These are phyloP conservation scores for Hibiscus tridactylites DNA, from an alignment of 345 rosid species.

Conservation along the genomic window DNA sequence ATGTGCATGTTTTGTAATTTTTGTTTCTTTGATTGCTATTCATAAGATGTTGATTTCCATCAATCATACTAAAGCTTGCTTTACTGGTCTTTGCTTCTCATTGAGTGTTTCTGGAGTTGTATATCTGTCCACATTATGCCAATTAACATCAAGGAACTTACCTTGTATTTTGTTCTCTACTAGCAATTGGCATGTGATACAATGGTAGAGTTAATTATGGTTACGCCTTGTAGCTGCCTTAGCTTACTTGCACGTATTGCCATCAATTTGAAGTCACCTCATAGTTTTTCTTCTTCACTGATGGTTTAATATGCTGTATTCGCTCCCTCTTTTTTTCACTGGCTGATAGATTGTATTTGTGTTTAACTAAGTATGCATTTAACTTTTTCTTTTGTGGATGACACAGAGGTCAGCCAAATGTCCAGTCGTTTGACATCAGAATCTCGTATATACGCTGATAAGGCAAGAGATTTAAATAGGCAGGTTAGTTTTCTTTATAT, in stretches of 20 bases:
- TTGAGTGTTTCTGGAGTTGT: background rate
- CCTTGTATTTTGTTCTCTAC: background rate
- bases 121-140: background rate
- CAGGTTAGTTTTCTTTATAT: constrained; percentile 46
- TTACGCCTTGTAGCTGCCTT: background rate
- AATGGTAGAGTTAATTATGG: background rate
- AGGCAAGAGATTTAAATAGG: constrained; percentile 92
- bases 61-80: background rate
- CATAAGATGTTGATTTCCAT: background rate
- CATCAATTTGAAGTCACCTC: background rate
- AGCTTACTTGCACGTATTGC: background rate
- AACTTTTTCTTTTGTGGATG: background rate
- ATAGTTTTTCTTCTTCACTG: background rate
- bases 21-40: background rate
- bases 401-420: constrained; percentile 25
- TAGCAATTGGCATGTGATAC: background rate
- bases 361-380: constrained; percentile 11
- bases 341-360: background rate
- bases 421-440: constrained; percentile 91
- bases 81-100: background rate
- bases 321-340: constrained; percentile 2
- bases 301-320: background rate
- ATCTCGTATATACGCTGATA: constrained; percentile 92
- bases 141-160: background rate
- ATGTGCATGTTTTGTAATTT: background rate